Base-by-base conservation (phyloP, 805 yeast genomes). In the Barnettozyma californica region DNA sequence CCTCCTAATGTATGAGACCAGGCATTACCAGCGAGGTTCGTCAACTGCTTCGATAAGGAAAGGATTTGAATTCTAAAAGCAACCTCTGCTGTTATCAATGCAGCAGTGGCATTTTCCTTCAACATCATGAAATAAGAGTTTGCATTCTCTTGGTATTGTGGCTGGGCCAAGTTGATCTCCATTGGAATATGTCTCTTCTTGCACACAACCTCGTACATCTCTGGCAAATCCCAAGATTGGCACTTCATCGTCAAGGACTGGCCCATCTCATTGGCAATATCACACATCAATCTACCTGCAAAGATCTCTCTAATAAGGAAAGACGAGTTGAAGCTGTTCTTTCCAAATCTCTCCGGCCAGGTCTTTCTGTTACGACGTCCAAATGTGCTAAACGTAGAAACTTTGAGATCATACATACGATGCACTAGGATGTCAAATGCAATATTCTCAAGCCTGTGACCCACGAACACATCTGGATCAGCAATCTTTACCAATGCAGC, bases 1-100 rank as follows among this genome's bases (percentile, higher is more conserved):
- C 99, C 99, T 45, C 89, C 83, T 44, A 94, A 73, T 1, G 99
- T 94, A 53, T 88, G 90, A 1, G 95, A 78, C 99, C 99, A 94
- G 0, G 97, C 92, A 65, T 94, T 94, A 58, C 99, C 99, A 1
- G 98, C 97, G 52, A 94, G 73, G 55, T 84, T 86, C 1, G 99
- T 94, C 60, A 94, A 73, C 61, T 91, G 96, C 58, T 88, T 88
- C 0, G 98, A 87, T 46, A 94, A 73, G 2, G 97, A 88, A 46
- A 94, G 68, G 50, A 94, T 83, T 67, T 94, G 98, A 47, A 83
- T 80, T 53, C 84, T 75, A 62, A 90, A 82, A 0, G 96, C 90
- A 48, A 94, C 72, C 47, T 85, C 85, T 2, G 90, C 87, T 16
- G 88, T 74, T 43, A 86, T 81, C 51, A 76, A 71, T 9, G 92